Base-by-base conservation (phyloP, 2,329 filamentous ascomycete genomes). In the Ophiostoma piceae region DNA sequence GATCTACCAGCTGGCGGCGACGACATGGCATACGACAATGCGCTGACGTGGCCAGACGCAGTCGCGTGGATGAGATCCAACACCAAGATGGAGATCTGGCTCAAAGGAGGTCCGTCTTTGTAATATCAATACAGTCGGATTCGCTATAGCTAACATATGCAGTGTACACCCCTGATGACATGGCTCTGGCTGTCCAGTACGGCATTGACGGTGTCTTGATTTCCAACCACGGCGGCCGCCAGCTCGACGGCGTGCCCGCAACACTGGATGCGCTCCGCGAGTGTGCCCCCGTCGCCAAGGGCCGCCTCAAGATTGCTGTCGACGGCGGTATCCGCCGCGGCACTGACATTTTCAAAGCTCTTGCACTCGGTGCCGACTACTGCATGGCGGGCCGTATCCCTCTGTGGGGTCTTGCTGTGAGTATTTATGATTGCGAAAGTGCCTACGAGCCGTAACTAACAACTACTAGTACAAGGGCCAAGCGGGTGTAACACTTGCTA, bases 341-440 rank as follows among this genome's bases (percentile, higher is more conserved):
- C 0, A 81, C 79, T 3, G 83, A 85, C 72, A 79, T 85, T n/a
- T 85, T 85, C 78, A 84, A 84, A 71, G 83, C 83, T 2, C 73
- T 85, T 2, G 82, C 82, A 0, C 75, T 85, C 3, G 84, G 83
- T 2, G 84, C 83, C 0, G 78, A 84, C 68, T 81, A 79, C 71
- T 80, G 80, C 62, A 83, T 82, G 77, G 76, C 84, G 8, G 83
- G 84, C 0, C 74, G 83, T 22, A 79, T 81, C 6, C 77, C 80
- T 12, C 77, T 85, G 9, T 85, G 83, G 84, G 83, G 83, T 0
- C 76, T 85, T 54, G 71, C 71, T n/a, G 57, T 62, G 16, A 22
- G 57, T 62, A 62, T 7, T 32, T 14, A 7, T 32, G 14, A 32
- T 3, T 62, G 4, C 0, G 0, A 2, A 29, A 11, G 1, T 16